These are phyloP conservation scores for Aspergillus sergii DNA, from an alignment of 2,329 filamentous ascomycete genomes.

Conservation along the genomic window DNA sequence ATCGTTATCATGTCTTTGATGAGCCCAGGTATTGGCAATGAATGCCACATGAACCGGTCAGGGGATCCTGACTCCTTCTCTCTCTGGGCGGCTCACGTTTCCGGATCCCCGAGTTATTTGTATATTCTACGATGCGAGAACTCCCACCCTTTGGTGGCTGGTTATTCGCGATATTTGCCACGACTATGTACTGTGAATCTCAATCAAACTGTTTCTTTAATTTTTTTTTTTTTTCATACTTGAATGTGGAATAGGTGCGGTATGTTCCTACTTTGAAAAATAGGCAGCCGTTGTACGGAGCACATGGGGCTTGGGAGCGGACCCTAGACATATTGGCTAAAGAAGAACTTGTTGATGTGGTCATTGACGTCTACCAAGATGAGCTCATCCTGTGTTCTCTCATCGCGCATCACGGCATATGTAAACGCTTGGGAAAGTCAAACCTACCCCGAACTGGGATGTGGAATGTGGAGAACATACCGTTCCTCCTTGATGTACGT, in stretches of 20 bases:
- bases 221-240: background rate
- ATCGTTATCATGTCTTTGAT: constrained; percentile 93
- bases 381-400: background rate
- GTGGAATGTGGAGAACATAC: constrained; percentile 12
- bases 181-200: constrained; percentile 13
- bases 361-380: background rate
- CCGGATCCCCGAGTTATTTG: constrained; percentile 3
- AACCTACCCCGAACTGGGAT: background rate
- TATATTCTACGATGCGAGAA: constrained; percentile 10
- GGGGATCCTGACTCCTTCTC: background rate
- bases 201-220: constrained; percentile 6
- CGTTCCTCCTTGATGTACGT: background rate
- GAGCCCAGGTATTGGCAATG: constrained; percentile 73
- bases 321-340: background rate
- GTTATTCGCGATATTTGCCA: constrained; percentile 7
- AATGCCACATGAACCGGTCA: constrained; percentile 6
- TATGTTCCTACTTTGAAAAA: background rate
- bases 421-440: background rate
- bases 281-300: background rate
- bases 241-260: background rate
- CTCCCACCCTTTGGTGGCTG: constrained; percentile 8
- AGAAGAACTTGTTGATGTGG: background rate
- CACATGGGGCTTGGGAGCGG: background rate
- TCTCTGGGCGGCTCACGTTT: background rate
- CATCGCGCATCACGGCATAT: no score